Evolutionary conservation across 495 filamentous ascomycete genomes (phyloP).

Genomic region (Cenococcum geophilum): DNA sequence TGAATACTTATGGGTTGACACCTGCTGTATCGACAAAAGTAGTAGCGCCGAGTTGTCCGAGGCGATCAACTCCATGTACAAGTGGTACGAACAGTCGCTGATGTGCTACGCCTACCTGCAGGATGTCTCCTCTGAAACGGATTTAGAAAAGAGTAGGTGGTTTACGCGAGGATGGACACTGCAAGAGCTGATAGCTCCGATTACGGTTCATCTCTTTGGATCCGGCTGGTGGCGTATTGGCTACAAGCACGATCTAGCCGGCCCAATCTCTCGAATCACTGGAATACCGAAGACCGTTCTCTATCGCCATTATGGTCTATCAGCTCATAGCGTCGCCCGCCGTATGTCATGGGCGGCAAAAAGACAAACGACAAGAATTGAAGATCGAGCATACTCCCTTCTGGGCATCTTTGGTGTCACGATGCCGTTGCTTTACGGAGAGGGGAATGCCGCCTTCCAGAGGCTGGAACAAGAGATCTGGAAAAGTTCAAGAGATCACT

Average conservation of each 20-base stretch:
- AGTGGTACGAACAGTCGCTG: conserved; percentile 7
- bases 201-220: conserved; percentile 23
- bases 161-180: conserved; percentile 21
- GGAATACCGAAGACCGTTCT: conserved; percentile 19
- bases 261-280: conserved; percentile 11
- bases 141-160: conserved; percentile 8
- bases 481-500: too few species aligned
- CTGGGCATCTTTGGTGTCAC: conserved; percentile 20
- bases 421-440: conserved; percentile 18
- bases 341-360: conserved; percentile 31
- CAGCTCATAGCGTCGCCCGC: conserved; percentile 10
- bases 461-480: not conserved
- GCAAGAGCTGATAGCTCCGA: conserved; percentile 22
- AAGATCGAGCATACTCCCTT: conserved; percentile 24
- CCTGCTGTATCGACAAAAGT: too few species aligned
- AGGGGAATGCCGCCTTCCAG: conserved; percentile 3
- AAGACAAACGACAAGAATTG: conserved; percentile 24
- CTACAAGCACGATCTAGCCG: conserved; percentile 20
- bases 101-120: conserved; percentile 16
- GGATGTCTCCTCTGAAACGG: conserved; percentile 8
- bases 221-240: conserved; percentile 12
- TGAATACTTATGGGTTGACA: not conserved
- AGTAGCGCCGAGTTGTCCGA: too few species aligned
- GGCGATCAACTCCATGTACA: too few species aligned
- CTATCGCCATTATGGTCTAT: conserved; percentile 12